A percentile compares a stretch with the other conserved stretches of the same genome.
Evolutionary conservation across 345 rosid species (phyloP).

Genomic region (Geranium brycei): DNA sequence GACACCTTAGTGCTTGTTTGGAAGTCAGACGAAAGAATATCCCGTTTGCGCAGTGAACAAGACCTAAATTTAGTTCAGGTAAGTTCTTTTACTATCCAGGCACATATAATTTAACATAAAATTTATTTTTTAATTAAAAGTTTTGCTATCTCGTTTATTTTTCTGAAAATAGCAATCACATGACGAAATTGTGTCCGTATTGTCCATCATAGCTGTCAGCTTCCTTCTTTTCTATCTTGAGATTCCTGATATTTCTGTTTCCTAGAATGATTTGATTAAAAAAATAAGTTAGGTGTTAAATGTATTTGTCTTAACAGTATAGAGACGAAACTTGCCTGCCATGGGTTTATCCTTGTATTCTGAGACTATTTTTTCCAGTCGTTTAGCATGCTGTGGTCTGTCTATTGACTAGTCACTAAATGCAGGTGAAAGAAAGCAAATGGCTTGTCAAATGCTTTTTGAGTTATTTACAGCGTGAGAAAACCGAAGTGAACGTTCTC

Average conservation of each 20-base stretch:
- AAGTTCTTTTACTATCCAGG: slow-evolving; percentile 12
- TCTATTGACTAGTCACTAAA: slow-evolving; percentile 10
- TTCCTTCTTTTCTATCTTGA: no score
- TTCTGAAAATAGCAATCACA: no score
- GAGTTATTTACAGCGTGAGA: slow-evolving; percentile 76
- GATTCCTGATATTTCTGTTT: neutral
- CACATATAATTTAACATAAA: neutral
- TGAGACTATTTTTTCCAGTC: neutral
- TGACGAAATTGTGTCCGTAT: no score
- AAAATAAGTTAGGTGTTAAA: neutral
- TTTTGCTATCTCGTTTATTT: neutral
- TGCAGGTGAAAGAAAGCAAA: slow-evolving; percentile 98
- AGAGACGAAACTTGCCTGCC: neutral
- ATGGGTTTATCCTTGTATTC: neutral
- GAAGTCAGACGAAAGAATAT: slow-evolving; percentile 83
- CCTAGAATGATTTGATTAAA: neutral
- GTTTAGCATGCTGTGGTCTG: slow-evolving; percentile 1
- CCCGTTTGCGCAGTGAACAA: slow-evolving; percentile 87
- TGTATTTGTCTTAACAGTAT: no score
- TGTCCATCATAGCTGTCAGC: no score
- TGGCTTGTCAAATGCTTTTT: slow-evolving; percentile 98
- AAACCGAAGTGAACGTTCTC: slow-evolving; percentile 73
- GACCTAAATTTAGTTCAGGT: slow-evolving; percentile 90
- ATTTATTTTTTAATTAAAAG: neutral
- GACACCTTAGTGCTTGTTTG: slow-evolving; percentile 80